Evolutionary conservation across 768 basidiomycete genomes (phyloP), one percentile per base, ranked within the genome.

Genomic region (Tricholoma hemisulphureum): DNA sequence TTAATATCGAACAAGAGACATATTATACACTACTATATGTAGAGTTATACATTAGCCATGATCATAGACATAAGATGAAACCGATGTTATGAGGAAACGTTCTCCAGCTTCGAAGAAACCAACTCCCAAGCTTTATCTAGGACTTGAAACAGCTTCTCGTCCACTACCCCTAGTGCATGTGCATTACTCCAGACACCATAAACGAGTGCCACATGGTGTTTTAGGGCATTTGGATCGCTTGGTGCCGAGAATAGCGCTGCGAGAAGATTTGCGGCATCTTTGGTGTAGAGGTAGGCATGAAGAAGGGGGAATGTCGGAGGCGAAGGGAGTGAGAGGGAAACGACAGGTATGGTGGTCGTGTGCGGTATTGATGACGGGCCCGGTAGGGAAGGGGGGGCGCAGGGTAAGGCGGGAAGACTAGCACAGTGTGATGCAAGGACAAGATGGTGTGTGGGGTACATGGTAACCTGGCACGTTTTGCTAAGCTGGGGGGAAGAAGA

Each of bases 131-230:
- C 77, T 31, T 78, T 66, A 55, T 84, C 80, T 35, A 83, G 69
- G 18, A 75, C 71, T 28, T 72, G 73, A 75, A 81, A 83, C 14
- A 83, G 71, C 31, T 67, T 67, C 43, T 64, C 61, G 60, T 84
- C 83, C 61, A 73, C 74, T 59, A 84, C 77, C 34, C 83, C 83
- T 26, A 84, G 69, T 10, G 75, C 75, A 58, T 76, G 77, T 4
- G 67, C 77, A 62, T 83, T 83, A 37, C 75, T 73, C 83, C 83
- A 84, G 8, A 83, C 63, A 13, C 80, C 81, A 57, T 79, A 57
- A 34, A 67, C 53, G 18, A 62, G 58, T 29, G 29, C 46, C 21
- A 55, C 55, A 43, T 59, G 62, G 18, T 43, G 23, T 6, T 43
- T 53, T 13, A 60, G 65, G 7, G 23, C 43, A 14, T 45, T 5